Evolutionary conservation across 352 stramenopile species (phyloP), one percentile per base, ranked within the genome.

Genomic region (Peronospora belbahrii): DNA sequence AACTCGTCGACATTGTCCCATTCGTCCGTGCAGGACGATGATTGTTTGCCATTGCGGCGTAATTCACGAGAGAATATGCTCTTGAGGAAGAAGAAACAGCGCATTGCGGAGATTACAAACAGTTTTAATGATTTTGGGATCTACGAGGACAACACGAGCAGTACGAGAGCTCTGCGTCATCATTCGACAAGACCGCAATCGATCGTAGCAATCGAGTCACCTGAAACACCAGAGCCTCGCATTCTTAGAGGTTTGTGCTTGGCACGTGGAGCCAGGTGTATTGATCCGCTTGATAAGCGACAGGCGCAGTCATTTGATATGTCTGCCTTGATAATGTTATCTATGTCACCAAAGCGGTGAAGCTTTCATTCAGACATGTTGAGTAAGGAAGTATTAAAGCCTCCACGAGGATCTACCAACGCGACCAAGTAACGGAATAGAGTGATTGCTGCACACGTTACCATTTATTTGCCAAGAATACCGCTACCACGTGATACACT

Each of bases 31-130:
- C 39, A 46, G 30, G 47, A 60, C 24, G 54, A 62, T 31, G 44
- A 65, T 42, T 35, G 20, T 17, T 52, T 66, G 39, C 56, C 55
- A 14, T 48, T 74, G 31, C 54, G 65, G 4, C 48, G 55, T 2
- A 73, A 70, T 40, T 74, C 59, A 23, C 67, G 64, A 49, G 67
- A 78, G 56, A 54, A 63, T 36, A 64, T 74, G 40, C 19, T 68
- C 20, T 32, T 48, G 1, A 37, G 31, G 18, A 62, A 66, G 19
- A 64, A 66, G 34, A 63, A 67, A 35, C 56, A 67, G 44, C 48
- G 46, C 8, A 23, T 58, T 11, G 44, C 45, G 10, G 48, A 63
- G 42, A 42, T 58, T 34, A 51, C 39, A 15, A 65, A 20, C 43
- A 55, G 44, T 28, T 56, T 57, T 18, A 54, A 37, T 25, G 46